Percentiles rank a stretch among this genome's conserved stretches.
phyloP scores from a whole-genome alignment of 2,329 filamentous ascomycete genomes.

The Parasarocladium wereldwijsianum region DNA sequence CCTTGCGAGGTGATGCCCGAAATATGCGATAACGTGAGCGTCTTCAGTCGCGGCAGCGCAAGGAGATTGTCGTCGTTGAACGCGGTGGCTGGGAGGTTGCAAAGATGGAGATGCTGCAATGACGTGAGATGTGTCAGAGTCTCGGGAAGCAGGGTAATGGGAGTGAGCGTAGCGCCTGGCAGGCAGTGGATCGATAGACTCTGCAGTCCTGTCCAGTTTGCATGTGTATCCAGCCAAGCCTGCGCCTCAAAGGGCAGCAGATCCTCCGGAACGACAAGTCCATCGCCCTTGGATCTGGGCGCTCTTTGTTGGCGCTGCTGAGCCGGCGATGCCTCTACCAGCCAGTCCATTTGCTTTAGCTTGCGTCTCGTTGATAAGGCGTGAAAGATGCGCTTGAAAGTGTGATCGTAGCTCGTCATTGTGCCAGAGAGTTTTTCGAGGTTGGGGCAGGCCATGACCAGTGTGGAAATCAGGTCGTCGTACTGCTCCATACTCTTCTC shows the following conservation, averaged over 20 bases:
- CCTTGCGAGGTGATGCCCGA: slow-evolving; percentile 40
- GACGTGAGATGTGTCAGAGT: slow-evolving; percentile 35
- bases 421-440: slow-evolving; percentile 43
- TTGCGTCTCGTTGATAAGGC: slow-evolving; percentile 41
- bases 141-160: slow-evolving; percentile 34
- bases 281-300: slow-evolving; percentile 6
- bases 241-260: slow-evolving; percentile 19
- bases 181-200: slow-evolving; percentile 44
- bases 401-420: slow-evolving; percentile 37
- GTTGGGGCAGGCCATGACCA: slow-evolving; percentile 52
- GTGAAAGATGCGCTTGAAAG: slow-evolving; percentile 41
- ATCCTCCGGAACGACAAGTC: slow-evolving; percentile 14
- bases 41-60: slow-evolving; percentile 31
- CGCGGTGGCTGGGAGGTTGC: slow-evolving; percentile 36
- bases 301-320: slow-evolving; percentile 5
- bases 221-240: slow-evolving; percentile 35
- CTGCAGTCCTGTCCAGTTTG: slow-evolving; percentile 38
- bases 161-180: slow-evolving; percentile 37
- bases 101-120: slow-evolving; percentile 44
- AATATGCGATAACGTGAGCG: slow-evolving; percentile 39
- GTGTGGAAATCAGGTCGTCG: slow-evolving; percentile 40
- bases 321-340: slow-evolving; percentile 25
- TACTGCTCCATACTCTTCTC: slow-evolving; percentile 30
- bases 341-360: slow-evolving; percentile 45
- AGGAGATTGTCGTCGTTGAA: slow-evolving; percentile 43